phyloP scores from a whole-genome alignment of 345 rosid genomes.

The Eucalyptus curtisii region DNA sequence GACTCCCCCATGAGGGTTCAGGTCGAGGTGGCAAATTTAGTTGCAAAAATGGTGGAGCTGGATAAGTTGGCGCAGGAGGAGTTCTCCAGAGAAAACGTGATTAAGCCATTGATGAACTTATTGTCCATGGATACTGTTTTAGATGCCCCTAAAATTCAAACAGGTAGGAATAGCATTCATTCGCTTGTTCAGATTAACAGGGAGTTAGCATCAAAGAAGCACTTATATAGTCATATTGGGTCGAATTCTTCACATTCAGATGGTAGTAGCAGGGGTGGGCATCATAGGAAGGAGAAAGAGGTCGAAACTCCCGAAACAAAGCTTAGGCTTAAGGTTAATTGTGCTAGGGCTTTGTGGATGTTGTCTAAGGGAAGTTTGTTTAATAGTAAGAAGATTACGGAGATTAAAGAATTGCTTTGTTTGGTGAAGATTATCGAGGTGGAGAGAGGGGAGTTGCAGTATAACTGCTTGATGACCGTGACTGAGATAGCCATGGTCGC shows the following conservation, averaged over 20 bases:
- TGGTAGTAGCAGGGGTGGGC: slow-evolving; percentile 26
- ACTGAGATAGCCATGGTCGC: slow-evolving; percentile 38
- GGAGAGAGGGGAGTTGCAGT: slow-evolving; percentile 36
- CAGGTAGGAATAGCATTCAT: slow-evolving; percentile 25
- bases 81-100: slow-evolving; percentile 32
- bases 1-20: slow-evolving; percentile 41
- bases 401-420: slow-evolving; percentile 46
- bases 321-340: slow-evolving; percentile 25
- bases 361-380: slow-evolving; percentile 21
- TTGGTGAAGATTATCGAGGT: slow-evolving; percentile 32
- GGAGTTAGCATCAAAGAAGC: slow-evolving; percentile 11
- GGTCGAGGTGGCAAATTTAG: slow-evolving; percentile 33
- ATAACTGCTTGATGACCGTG: slow-evolving; percentile 36
- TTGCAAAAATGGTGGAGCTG: slow-evolving; percentile 36
- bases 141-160: slow-evolving; percentile 3
- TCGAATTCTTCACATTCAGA: slow-evolving; percentile 6
- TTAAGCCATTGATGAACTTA: slow-evolving; percentile 28
- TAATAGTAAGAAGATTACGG: slow-evolving; percentile 33
- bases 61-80: slow-evolving; percentile 31
- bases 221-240: neutral
- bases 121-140: slow-evolving; percentile 21
- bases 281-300: slow-evolving; percentile 29
- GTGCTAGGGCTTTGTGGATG: slow-evolving; percentile 40
- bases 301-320: slow-evolving; percentile 20
- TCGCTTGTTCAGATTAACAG: slow-evolving; percentile 45